Percentiles rank a stretch among this genome's conserved stretches.
phyloP scores from a whole-genome alignment of 257 asterid genomes.

The Mentha longifolia region DNA sequence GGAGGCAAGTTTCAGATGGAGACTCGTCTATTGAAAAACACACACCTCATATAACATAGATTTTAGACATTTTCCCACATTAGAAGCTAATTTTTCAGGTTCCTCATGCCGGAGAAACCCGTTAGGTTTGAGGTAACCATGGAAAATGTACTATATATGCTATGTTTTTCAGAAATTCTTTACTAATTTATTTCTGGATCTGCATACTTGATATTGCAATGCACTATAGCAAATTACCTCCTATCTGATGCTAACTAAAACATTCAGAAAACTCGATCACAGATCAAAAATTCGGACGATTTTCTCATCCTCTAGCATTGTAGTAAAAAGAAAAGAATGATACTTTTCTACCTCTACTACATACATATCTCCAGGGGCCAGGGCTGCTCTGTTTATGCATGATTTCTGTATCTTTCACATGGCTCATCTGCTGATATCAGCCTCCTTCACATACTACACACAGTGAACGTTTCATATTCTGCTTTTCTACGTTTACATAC shows the following conservation, averaged over 20 bases:
- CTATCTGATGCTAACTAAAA: background rate
- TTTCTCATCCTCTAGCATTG: too few relatives aligned
- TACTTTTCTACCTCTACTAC: background rate
- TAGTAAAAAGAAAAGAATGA: too few relatives aligned
- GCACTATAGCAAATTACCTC: background rate
- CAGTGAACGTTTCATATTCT: background rate
- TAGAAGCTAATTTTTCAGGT: background rate
- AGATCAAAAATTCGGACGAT: background rate
- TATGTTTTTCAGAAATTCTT: background rate
- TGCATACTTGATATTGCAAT: background rate
- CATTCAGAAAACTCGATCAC: background rate
- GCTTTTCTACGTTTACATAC: slow-evolving; percentile 18
- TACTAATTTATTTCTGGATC: background rate
- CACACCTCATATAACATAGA: background rate
- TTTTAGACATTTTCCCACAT: background rate
- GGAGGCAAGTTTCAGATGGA: too few relatives aligned
- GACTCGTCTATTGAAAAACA: background rate
- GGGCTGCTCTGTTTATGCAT: slow-evolving; percentile 1
- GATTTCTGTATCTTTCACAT: background rate
- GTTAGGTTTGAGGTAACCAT: slow-evolving; percentile 10
- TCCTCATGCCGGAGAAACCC: background rate
- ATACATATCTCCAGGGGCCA: background rate
- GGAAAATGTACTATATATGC: background rate
- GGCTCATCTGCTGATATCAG: background rate
- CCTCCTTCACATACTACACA: background rate